phyloP scores from a whole-genome alignment of 768 basidiomycete genomes.

The Clathrus columnatus region DNA sequence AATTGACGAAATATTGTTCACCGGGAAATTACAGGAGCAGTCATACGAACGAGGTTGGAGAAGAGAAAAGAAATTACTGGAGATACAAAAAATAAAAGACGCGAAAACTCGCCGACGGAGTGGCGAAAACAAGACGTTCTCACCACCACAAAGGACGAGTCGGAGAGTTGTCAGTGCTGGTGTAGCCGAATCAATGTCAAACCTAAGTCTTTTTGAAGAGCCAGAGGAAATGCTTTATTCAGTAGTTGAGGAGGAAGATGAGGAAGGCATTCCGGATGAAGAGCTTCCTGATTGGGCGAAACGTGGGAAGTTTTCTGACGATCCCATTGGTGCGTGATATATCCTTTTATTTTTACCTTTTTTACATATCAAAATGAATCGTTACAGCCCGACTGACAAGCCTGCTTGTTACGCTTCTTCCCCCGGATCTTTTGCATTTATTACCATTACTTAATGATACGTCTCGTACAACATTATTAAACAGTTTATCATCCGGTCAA shows the following conservation, averaged over 20 bases:
- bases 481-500: constrained; percentile 64
- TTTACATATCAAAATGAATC: background rate
- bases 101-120: constrained; percentile 34
- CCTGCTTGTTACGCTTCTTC: constrained; percentile 52
- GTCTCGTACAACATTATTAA: constrained; percentile 36
- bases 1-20: constrained; percentile 74
- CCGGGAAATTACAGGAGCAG: constrained; percentile 35
- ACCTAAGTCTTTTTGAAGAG: constrained; percentile 42
- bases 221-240: constrained; percentile 45
- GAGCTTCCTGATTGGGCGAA: constrained; percentile 75
- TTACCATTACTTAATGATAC: constrained; percentile 24
- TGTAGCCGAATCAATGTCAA: constrained; percentile 44
- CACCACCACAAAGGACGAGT: background rate
- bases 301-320: constrained; percentile 41
- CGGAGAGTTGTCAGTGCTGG: constrained; percentile 52
- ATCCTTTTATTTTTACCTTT: background rate
- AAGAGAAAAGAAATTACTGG: constrained; percentile 33
- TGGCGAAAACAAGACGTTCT: constrained; percentile 32
- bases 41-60: constrained; percentile 41
- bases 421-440: constrained; percentile 38
- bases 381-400: constrained; percentile 54
- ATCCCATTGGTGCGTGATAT: constrained; percentile 46
- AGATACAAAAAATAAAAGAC: constrained; percentile 34
- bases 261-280: constrained; percentile 51
- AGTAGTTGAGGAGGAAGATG: constrained; percentile 25